These are phyloP conservation scores for Pyrenophora tritici-repentis DNA, from an alignment of 2,329 filamentous ascomycete species.

Conservation along the genomic window DNA sequence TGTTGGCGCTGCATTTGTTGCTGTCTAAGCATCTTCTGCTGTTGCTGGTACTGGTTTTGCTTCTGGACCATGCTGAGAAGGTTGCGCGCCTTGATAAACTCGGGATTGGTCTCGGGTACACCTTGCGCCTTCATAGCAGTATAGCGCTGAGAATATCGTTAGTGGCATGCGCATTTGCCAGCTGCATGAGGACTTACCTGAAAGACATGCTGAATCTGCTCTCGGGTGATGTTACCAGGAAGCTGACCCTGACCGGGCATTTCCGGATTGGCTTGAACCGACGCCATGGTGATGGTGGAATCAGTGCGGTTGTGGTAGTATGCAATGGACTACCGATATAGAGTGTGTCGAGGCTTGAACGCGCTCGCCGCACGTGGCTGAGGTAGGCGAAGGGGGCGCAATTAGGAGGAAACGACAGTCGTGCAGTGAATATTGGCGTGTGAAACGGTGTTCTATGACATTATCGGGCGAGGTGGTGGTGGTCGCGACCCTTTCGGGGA, in stretches of 20 bases:
- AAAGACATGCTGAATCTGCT: constrained; percentile 77
- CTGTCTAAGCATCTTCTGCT: constrained; percentile 46
- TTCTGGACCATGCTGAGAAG: constrained; percentile 75
- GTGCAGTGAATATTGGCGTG: constrained; percentile 28
- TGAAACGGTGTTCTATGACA: constrained; percentile 40
- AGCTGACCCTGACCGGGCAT: constrained; percentile 68
- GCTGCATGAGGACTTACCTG: constrained; percentile 56
- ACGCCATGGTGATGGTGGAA: constrained; percentile 66
- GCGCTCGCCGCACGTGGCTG: constrained; percentile 25
- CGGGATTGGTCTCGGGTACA: constrained; percentile 79
- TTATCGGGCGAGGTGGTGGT: constrained; percentile 41
- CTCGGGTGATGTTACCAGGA: constrained; percentile 71
- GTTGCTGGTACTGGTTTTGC: constrained; percentile 55
- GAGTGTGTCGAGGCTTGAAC: constrained; percentile 17
- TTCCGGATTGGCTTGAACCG: constrained; percentile 73
- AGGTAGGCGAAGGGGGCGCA: constrained; percentile 27
- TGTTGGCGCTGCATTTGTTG: constrained; percentile 63
- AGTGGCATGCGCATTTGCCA: constrained; percentile 33
- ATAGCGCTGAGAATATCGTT: constrained; percentile 70
- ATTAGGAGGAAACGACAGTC: constrained; percentile 31
- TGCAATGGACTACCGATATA: constrained; percentile 21
- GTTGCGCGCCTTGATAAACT: constrained; percentile 80
- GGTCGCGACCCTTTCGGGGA: constrained; percentile 29
- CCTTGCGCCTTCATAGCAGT: constrained; percentile 87
- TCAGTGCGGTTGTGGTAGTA: constrained; percentile 16